phyloP scores from a whole-genome alignment of 2,329 filamentous ascomycete genomes.

The Parascedosporium putredinis region DNA sequence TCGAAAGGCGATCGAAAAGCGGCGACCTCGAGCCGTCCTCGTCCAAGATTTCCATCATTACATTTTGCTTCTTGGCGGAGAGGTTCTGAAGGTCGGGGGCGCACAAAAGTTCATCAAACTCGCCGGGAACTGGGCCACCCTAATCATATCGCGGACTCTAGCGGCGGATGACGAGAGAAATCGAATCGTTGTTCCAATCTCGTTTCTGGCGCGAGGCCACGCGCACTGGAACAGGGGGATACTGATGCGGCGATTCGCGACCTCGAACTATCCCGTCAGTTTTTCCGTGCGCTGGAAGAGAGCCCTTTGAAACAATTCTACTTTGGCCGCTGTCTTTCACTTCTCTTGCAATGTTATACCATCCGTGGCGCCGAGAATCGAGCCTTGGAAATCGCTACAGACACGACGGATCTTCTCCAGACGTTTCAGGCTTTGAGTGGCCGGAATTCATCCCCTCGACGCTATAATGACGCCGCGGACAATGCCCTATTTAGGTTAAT shows the following conservation, averaged over 20 bases:
- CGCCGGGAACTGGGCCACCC: background rate
- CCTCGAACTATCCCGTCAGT: background rate
- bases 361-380: background rate
- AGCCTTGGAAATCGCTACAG: background rate
- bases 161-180: background rate
- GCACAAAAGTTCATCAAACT: background rate
- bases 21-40: background rate
- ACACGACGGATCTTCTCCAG: background rate
- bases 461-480: background rate
- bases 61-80: background rate
- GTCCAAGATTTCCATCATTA: background rate
- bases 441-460: background rate
- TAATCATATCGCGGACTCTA: conserved; percentile 2
- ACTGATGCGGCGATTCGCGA: background rate
- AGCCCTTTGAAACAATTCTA: conserved; percentile 6
- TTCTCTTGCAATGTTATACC: conserved; percentile 1
- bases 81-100: conserved; percentile 4
- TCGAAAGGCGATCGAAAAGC: background rate
- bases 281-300: conserved; percentile 1
- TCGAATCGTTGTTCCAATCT: conserved; percentile 4
- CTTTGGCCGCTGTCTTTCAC: background rate
- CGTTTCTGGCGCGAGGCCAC: conserved; percentile 5
- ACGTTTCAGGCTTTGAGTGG: background rate
- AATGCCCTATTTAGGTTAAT: conserved; percentile 4
- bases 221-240: background rate